Evolutionary conservation across 768 basidiomycete genomes (phyloP).

Genomic region (Paxillus rubicundulus): DNA sequence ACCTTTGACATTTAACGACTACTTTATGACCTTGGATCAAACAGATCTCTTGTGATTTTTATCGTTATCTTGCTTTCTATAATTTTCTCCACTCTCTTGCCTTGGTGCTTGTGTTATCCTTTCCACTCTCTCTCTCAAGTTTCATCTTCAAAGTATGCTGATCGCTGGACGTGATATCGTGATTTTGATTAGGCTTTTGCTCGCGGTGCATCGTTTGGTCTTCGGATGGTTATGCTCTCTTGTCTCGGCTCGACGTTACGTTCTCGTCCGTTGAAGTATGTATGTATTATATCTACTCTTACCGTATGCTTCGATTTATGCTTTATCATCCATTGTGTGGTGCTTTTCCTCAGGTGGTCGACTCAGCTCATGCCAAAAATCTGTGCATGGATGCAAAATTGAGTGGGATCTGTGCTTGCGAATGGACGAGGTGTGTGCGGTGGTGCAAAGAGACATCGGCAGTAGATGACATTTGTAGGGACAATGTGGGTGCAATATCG

Average conservation of each 20-base stretch:
- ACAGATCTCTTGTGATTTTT: slow-evolving; percentile 9
- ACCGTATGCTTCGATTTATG: slow-evolving; percentile 23
- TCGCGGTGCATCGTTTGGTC: too few relatives aligned
- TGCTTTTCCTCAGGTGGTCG: too few relatives aligned
- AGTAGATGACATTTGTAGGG: too few relatives aligned
- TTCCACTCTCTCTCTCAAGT: background rate
- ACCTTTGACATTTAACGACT: slow-evolving; percentile 20
- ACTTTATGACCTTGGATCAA: slow-evolving; percentile 13
- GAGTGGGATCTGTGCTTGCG: too few relatives aligned
- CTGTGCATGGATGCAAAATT: too few relatives aligned
- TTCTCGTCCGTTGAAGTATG: background rate
- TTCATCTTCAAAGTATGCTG: background rate
- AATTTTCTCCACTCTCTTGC: background rate
- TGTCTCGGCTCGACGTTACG: background rate
- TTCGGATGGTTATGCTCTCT: background rate
- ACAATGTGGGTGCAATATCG: too few relatives aligned
- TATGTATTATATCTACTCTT: slow-evolving; percentile 1
- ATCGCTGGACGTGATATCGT: background rate
- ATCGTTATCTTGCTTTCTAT: slow-evolving; percentile 26
- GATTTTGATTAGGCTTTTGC: background rate
- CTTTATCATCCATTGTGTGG: background rate
- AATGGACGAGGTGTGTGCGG: too few relatives aligned
- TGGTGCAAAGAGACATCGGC: too few relatives aligned
- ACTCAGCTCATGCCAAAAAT: too few relatives aligned
- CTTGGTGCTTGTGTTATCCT: background rate